Evolutionary conservation across 2,329 filamentous ascomycete genomes (phyloP).

Genomic region (Fusarium tanahbumbuense): DNA sequence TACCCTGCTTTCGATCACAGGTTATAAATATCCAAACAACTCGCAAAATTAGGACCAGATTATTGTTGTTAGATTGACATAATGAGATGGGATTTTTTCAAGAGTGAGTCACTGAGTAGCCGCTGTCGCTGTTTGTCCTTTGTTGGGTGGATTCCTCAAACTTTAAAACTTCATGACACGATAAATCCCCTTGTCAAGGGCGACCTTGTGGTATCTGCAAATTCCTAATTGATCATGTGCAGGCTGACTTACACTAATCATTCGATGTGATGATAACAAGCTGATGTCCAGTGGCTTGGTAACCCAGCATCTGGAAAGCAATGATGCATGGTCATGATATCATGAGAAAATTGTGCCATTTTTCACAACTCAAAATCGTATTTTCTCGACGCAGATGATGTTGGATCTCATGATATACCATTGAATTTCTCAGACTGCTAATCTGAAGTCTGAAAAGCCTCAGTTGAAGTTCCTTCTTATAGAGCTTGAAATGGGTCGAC

Average conservation of each 20-base stretch:
- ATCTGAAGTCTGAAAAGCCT: accelerated
- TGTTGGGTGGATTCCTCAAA: accelerated
- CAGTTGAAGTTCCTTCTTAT: neutral
- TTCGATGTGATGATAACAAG: too few species aligned
- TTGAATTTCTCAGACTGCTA: neutral
- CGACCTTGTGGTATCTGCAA: too few species aligned
- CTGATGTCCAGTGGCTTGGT: neutral
- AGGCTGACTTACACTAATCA: too few species aligned
- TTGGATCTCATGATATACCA: neutral
- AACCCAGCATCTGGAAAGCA: too few species aligned
- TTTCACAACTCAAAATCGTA: neutral
- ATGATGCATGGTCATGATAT: neutral
- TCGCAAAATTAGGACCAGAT: neutral
- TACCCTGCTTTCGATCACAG: conserved; percentile 7
- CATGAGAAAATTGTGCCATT: neutral
- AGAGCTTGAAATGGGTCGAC: neutral
- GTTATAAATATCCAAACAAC: neutral
- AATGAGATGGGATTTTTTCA: too few species aligned
- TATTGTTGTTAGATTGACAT: neutral
- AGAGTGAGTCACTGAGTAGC: too few species aligned
- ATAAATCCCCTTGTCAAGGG: too few species aligned
- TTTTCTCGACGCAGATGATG: neutral
- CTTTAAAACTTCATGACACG: neutral
- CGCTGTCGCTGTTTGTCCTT: neutral
- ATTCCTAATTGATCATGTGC: too few species aligned